phyloP scores from a whole-genome alignment of 2,329 filamentous ascomycete genomes.

The Arthrinium puccinioides region DNA sequence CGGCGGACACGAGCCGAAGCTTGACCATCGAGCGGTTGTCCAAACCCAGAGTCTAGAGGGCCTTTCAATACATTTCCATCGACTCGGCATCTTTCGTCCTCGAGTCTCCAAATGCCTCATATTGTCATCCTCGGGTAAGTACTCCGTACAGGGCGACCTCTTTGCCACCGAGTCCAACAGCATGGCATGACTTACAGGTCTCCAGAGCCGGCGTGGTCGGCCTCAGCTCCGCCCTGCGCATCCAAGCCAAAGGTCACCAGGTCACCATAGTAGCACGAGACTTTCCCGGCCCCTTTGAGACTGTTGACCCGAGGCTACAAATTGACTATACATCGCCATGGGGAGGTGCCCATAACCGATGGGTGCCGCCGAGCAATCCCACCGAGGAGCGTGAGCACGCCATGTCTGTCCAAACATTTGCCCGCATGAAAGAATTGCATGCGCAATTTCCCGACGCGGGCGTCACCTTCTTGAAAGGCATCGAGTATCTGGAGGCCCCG shows the following conservation, averaged over 20 bases:
- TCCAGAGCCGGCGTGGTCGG: conserved; percentile 46
- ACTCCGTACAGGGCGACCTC: too few relatives aligned
- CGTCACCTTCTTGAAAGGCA: conserved; percentile 38
- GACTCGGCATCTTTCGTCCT: too few relatives aligned
- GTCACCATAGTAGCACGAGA: conserved; percentile 38
- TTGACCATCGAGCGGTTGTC: too few relatives aligned
- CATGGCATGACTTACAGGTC: too few relatives aligned
- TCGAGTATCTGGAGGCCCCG: conserved; percentile 45
- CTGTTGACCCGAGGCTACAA: conserved; percentile 27
- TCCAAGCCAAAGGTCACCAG: conserved; percentile 30
- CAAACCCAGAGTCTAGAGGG: too few relatives aligned
- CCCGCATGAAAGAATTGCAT: conserved; percentile 29
- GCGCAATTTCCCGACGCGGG: conserved; percentile 29
- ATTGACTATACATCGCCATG: conserved; percentile 51
- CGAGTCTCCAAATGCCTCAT: not conserved
- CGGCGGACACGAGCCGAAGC: too few relatives aligned
- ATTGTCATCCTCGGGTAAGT: conserved; percentile 1
- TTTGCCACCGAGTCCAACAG: too few relatives aligned
- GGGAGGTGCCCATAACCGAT: conserved; percentile 50
- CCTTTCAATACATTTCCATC: too few relatives aligned
- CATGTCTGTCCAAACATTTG: conserved; percentile 34
- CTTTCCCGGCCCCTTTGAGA: conserved; percentile 39
- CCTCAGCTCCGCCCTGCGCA: conserved; percentile 38
- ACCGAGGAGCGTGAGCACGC: conserved; percentile 31
- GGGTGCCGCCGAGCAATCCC: conserved; percentile 32